Conservation (phyloP, 176 grass and related monocot species). For the Triticum monococcum region DNA sequence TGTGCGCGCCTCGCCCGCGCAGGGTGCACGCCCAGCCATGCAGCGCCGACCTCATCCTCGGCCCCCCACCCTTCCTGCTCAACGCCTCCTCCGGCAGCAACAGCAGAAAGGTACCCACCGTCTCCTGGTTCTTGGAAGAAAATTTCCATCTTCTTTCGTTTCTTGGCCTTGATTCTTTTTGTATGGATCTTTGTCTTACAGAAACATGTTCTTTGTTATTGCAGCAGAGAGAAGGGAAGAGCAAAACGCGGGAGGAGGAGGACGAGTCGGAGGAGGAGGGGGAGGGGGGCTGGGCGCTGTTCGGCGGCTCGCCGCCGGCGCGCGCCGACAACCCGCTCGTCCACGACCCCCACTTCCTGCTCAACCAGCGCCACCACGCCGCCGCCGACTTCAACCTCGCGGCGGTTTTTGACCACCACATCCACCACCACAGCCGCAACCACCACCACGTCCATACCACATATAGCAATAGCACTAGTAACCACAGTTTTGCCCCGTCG, state of each 20-base stretch:
- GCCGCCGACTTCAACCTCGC: constrained; percentile 15
- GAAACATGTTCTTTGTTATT: neutral
- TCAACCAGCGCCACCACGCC: constrained; percentile 37
- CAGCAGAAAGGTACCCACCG: constrained; percentile 38
- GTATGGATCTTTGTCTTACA: neutral
- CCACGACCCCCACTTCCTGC: constrained; percentile 66
- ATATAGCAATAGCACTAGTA: constrained; percentile 28
- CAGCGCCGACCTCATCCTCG: constrained; percentile 54
- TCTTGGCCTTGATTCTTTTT: neutral
- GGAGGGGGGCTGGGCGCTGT: constrained; percentile 25
- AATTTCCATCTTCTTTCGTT: fast-evolving
- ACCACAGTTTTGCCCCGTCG: constrained; percentile 52
- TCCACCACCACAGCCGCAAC: constrained; percentile 14
- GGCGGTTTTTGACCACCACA: constrained; percentile 41
- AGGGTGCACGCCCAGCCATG: constrained; percentile 40
- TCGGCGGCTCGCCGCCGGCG: constrained; percentile 67
- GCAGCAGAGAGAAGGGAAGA: constrained; percentile 27
- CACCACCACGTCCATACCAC: neutral
- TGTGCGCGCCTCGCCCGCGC: constrained; percentile 47
- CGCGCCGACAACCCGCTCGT: constrained; percentile 67
- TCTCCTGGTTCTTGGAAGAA: neutral
- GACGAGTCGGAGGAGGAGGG: neutral
- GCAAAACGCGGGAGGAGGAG: neutral
- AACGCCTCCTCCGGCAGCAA: neutral
- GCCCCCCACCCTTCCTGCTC: constrained; percentile 36